These are phyloP conservation scores for Inga oerstediana DNA, from an alignment of 306 rosid species.

Conservation along the genomic window DNA sequence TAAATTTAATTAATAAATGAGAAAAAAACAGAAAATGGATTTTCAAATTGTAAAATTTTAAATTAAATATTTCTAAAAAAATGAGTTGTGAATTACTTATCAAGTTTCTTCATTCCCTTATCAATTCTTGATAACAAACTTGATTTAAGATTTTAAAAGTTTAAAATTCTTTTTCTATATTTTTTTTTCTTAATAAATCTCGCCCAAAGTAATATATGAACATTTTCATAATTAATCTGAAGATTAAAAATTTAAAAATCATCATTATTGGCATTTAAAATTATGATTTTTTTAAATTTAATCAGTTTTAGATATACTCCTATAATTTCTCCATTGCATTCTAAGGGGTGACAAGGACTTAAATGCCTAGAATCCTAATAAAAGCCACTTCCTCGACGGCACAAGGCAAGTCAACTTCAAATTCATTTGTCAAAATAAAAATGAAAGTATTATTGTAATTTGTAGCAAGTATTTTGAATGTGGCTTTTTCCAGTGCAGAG, in stretches of 20 bases:
- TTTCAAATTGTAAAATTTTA: too few relatives aligned
- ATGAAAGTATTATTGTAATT: background rate
- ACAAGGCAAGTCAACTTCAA: constrained; percentile 25
- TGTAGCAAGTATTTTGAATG: background rate
- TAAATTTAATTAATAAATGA: background rate
- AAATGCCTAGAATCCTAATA: background rate
- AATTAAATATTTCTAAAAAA: too few relatives aligned
- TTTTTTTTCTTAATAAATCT: background rate
- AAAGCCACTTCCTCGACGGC: background rate
- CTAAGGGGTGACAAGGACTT: background rate
- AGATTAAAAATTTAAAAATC: too few relatives aligned
- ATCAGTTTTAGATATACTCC: background rate
- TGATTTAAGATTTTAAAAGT: too few relatives aligned
- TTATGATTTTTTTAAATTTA: too few relatives aligned
- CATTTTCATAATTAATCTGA: too few relatives aligned
- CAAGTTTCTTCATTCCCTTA: too few relatives aligned
- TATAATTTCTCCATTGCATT: background rate
- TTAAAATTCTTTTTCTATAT: too few relatives aligned
- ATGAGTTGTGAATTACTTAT: too few relatives aligned
- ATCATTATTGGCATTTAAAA: too few relatives aligned
- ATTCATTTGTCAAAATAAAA: background rate
- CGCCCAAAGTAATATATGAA: background rate
- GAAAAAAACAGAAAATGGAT: too few relatives aligned
- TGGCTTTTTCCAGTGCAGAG: constrained; percentile 24
- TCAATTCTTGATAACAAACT: too few relatives aligned